Base-by-base conservation (phyloP, 2,329 filamentous ascomycete species). In the Apiospora sp. region DNA sequence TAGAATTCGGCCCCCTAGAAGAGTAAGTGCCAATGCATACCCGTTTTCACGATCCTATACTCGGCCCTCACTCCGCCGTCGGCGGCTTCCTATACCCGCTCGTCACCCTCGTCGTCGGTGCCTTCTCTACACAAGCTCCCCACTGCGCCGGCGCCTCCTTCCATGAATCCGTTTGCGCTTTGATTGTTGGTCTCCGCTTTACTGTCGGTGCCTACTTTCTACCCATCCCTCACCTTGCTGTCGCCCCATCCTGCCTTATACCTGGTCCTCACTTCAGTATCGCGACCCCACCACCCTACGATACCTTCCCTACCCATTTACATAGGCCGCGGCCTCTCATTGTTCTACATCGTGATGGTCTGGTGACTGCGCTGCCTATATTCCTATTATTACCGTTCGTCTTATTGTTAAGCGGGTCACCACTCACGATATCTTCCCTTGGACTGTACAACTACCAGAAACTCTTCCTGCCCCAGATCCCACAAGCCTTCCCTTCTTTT, bases 1-100 rank as follows among this genome's bases (percentile, higher is more conserved):
- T 34, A 78, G 79, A 68, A 81, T 81, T 70, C 78, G 80, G 30
- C 79, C 80, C 71, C 80, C 80, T 64, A 75, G 80, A 72, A 75
- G 79, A 74, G 80, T 80, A 79, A 69, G 79, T 77, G 41, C 37
- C 5, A 19, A 46, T 61, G 24, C 67, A 41, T 34, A 4, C 41
- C 43, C 13, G 13, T 68, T 10, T 54, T 41, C 68, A 41, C 46
- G 41, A 30, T 68, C n/a, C 41, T 24, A 48, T 48, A 46, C 44
- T 43, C 41, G 41, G n/a, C 46, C n/a, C 41, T 22, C 67, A 37
- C 58, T 64, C 8, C 27, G 27, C 37, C n/a, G 58, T 22, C 27
- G 13, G 58, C 13, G 30, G 8, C 58, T 19, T 67, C 8, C 12
- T 37, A 34, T 61, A 61, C 54, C 34, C 54, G 27, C 4, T 19